phyloP scores from a whole-genome alignment of 2,329 filamentous ascomycete genomes.

The Clarireedia monteithiana region DNA sequence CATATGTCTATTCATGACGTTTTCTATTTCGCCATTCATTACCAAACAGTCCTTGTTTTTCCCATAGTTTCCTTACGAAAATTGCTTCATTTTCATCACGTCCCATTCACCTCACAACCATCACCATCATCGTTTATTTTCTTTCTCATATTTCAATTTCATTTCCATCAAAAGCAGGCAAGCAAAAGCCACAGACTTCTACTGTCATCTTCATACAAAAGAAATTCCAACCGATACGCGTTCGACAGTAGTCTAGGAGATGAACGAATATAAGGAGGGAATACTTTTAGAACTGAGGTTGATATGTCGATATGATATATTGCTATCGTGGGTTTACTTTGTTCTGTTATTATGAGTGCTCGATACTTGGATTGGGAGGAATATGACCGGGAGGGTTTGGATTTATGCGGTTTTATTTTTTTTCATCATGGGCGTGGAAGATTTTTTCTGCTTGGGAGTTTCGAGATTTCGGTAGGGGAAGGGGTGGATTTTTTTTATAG shows the following conservation, averaged over 20 bases:
- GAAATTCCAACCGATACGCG: not conserved
- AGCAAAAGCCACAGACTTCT: not conserved
- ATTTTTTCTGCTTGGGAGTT: not conserved
- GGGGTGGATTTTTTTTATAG: too few relatives aligned
- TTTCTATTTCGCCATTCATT: too few relatives aligned
- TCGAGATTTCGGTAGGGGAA: too few relatives aligned
- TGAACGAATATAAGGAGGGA: not conserved
- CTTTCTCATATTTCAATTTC: not conserved
- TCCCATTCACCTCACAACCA: not conserved
- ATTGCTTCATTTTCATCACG: not conserved
- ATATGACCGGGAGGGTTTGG: too few relatives aligned
- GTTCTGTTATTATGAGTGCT: not conserved
- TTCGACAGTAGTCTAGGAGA: not conserved
- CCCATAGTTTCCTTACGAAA: not conserved
- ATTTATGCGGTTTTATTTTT: too few relatives aligned
- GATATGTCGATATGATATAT: not conserved
- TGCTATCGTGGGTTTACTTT: not conserved
- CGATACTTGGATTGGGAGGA: too few relatives aligned
- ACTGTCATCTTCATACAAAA: not conserved
- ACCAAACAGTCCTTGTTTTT: not conserved
- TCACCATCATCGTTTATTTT: not conserved
- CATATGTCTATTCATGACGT: too few relatives aligned
- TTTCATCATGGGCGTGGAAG: not conserved
- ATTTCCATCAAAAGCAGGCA: not conserved
- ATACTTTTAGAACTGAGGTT: too few relatives aligned